Percentiles rank a stretch among this genome's conserved stretches.
These are phyloP conservation scores for Penicillium salamii DNA, from an alignment of 495 filamentous ascomycete species.

Conservation along the genomic window DNA sequence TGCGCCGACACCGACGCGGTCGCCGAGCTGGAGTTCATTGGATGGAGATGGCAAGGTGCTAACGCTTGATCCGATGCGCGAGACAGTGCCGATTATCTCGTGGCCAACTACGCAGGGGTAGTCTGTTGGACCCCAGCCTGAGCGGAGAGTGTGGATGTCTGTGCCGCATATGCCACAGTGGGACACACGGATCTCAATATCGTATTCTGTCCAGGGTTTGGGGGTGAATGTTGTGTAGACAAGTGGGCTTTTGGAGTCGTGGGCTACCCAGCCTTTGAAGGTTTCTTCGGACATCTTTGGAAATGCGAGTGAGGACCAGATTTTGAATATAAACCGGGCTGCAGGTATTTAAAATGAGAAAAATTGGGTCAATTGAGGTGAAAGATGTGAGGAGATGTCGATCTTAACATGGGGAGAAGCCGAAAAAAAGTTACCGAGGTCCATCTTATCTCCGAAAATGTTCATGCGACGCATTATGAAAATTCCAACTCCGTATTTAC, in stretches of 20 bases:
- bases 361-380: no score
- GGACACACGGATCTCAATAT: conserved; percentile 60
- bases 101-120: conserved; percentile 80
- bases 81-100: conserved; percentile 78
- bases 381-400: neutral
- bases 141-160: conserved; percentile 73
- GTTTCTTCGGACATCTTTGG: conserved; percentile 31
- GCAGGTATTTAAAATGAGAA: no score
- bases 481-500: conserved; percentile 17
- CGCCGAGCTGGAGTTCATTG: conserved; percentile 63
- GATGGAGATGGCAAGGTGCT: conserved; percentile 9
- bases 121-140: conserved; percentile 66
- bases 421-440: conserved; percentile 12
- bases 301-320: no score
- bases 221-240: conserved; percentile 68
- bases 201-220: conserved; percentile 74
- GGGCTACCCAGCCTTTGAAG: conserved; percentile 82
- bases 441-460: conserved; percentile 1
- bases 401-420: conserved; percentile 7
- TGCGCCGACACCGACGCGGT: conserved; percentile 84
- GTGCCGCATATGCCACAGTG: conserved; percentile 85
- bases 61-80: conserved; percentile 55
- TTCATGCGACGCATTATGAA: neutral
- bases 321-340: no score
- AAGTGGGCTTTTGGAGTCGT: conserved; percentile 67